Percentiles rank a stretch among this genome's conserved stretches.
These are phyloP conservation scores for Colletotrichum tropicale DNA, from an alignment of 2,329 filamentous ascomycete genomes.

Conservation along the genomic window DNA sequence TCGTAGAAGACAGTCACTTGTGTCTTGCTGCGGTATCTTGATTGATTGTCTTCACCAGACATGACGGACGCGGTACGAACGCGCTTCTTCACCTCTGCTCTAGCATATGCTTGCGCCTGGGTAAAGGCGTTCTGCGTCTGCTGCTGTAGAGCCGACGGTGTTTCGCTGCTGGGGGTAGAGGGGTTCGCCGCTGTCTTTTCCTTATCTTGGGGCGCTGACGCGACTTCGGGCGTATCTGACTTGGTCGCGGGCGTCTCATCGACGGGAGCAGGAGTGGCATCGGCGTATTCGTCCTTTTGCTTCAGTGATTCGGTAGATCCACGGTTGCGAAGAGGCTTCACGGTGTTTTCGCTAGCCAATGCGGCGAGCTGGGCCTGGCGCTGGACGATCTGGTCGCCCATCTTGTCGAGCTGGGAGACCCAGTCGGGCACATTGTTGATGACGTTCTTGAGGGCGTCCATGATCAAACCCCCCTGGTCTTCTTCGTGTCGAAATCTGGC, in stretches of 20 bases:
- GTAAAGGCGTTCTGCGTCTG: conserved; percentile 50
- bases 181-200: conserved; percentile 9
- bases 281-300: conserved; percentile 47
- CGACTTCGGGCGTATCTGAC: neutral
- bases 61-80: conserved; percentile 56
- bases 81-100: conserved; percentile 53
- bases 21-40: conserved; percentile 70
- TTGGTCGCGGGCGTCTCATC: neutral
- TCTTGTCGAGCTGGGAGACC: conserved; percentile 62
- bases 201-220: neutral
- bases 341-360: conserved; percentile 37
- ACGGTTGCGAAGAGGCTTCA: conserved; percentile 52
- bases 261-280: neutral
- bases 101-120: conserved; percentile 48
- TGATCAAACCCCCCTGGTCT: conserved; percentile 42
- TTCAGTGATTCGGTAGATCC: conserved; percentile 60
- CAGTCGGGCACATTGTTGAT: conserved; percentile 63
- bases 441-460: conserved; percentile 62
- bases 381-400: conserved; percentile 64
- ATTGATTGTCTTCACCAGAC: conserved; percentile 51
- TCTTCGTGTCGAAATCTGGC: conserved; percentile 27
- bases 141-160: conserved; percentile 38
- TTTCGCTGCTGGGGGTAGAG: conserved; percentile 36
- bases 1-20: conserved; percentile 94
- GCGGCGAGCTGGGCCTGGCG: conserved; percentile 66